Percentiles rank a stretch among this genome's conserved stretches.
Evolutionary conservation across 2,329 filamentous ascomycete genomes (phyloP).

Genomic region (Alternaria sp.): DNA sequence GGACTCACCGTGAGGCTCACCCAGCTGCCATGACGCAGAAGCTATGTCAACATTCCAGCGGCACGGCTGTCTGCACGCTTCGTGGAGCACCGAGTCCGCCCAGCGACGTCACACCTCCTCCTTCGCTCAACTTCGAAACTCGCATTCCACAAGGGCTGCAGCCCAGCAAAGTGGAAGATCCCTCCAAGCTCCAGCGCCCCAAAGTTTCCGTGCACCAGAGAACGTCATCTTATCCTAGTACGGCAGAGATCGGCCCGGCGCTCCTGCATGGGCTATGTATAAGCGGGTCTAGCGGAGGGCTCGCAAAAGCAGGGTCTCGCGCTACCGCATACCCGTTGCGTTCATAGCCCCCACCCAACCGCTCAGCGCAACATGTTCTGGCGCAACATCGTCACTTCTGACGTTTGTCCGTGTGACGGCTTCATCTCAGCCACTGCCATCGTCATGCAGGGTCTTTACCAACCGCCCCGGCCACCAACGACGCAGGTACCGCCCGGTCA

Average conservation of each 20-base stretch:
- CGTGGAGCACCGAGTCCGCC: neutral
- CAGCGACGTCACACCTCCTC: conserved; percentile 9
- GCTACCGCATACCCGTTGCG: conserved; percentile 18
- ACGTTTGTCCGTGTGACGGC: conserved; percentile 18
- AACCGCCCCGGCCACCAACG: conserved; percentile 1
- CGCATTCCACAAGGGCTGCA: conserved; percentile 7
- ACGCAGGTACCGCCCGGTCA: conserved; percentile 23
- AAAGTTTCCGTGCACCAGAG: conserved; percentile 13
- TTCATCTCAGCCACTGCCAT: conserved; percentile 18
- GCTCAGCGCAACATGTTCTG: conserved; percentile 12
- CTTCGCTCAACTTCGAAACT: conserved; percentile 1
- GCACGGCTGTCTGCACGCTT: neutral
- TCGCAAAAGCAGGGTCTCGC: conserved; percentile 22
- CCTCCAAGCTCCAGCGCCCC: conserved; percentile 7
- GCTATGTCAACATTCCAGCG: neutral
- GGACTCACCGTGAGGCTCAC: neutral
- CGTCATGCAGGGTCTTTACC: conserved; percentile 3
- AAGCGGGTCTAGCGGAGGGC: conserved; percentile 6
- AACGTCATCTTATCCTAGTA: conserved; percentile 23
- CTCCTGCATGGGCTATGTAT: conserved; percentile 2
- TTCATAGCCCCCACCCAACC: conserved; percentile 14
- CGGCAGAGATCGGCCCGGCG: conserved; percentile 11
- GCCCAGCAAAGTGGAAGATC: conserved; percentile 20
- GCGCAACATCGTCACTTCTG: conserved; percentile 27
- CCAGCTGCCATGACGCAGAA: conserved; percentile 1